Conservation (phyloP, 1,284 basidiomycete genomes). For the Fomitopsis palustris region DNA sequence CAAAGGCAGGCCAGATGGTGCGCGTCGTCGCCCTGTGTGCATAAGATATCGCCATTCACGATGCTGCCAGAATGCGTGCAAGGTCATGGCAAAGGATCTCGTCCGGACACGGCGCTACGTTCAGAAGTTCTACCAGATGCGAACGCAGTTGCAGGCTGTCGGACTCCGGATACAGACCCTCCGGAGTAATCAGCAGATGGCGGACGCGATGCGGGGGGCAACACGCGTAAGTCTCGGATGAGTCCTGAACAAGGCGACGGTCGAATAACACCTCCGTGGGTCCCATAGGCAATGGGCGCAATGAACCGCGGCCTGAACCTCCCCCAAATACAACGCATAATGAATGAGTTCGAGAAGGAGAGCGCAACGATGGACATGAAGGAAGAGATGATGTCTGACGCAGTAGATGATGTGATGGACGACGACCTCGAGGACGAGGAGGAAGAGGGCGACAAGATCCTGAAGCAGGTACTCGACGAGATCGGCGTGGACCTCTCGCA, state of each 20-base stretch:
- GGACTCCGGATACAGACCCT: slow-evolving; percentile 95
- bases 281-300: slow-evolving; percentile 86
- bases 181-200: slow-evolving; percentile 98
- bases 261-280: slow-evolving; percentile 10
- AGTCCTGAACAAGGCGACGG: not conserved
- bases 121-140: slow-evolving; percentile 99
- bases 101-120: slow-evolving; percentile 93
- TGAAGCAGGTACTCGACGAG: slow-evolving; percentile 96
- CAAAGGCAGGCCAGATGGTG: slow-evolving; percentile 95
- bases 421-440: slow-evolving; percentile 92
- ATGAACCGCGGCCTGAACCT: slow-evolving; percentile 98
- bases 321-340: slow-evolving; percentile 92
- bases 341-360: slow-evolving; percentile 98
- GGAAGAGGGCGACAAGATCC: slow-evolving; percentile 92
- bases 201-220: slow-evolving; percentile 97
- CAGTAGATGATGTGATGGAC: slow-evolving; percentile 98
- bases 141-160: slow-evolving; percentile 97
- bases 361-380: slow-evolving; percentile 99
- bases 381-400: slow-evolving; percentile 99
- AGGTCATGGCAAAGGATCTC: slow-evolving; percentile 99
- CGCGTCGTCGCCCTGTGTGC: slow-evolving; percentile 19
- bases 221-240: slow-evolving; percentile 65
- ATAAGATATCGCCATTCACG: slow-evolving; percentile 10
- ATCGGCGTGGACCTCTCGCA: slow-evolving; percentile 93
- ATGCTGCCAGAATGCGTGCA: slow-evolving; percentile 81